phyloP scores from a whole-genome alignment of 2,329 filamentous ascomycete species.

The Hypoxylon sp. region DNA sequence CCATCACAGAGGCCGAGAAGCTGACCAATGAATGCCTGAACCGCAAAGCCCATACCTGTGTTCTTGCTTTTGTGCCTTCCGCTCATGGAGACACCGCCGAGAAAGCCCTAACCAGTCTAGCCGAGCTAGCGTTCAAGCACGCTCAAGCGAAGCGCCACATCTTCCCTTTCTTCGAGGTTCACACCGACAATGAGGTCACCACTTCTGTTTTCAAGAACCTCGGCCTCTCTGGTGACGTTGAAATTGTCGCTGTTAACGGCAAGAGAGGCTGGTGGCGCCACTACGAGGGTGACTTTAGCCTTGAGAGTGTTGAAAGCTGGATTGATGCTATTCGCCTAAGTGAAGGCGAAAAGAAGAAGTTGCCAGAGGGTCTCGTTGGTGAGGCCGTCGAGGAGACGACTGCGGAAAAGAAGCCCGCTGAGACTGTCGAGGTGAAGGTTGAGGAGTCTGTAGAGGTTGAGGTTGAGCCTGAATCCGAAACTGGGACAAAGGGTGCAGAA shows the following conservation, averaged over 20 bases:
- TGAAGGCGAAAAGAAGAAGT: slow-evolving; percentile 83
- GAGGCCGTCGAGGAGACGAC: slow-evolving; percentile 60
- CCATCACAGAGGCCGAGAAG: slow-evolving; percentile 74
- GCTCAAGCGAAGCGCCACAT: slow-evolving; percentile 74
- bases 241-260: slow-evolving; percentile 86
- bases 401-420: slow-evolving; percentile 58
- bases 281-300: slow-evolving; percentile 74
- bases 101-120: slow-evolving; percentile 74
- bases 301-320: slow-evolving; percentile 82
- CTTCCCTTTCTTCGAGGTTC: slow-evolving; percentile 87
- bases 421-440: slow-evolving; percentile 61
- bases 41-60: slow-evolving; percentile 83
- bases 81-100: slow-evolving; percentile 66
- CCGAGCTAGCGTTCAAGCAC: slow-evolving; percentile 84
- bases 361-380: slow-evolving; percentile 73
- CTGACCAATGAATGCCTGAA: slow-evolving; percentile 81
- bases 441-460: slow-evolving; percentile 54
- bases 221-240: slow-evolving; percentile 72
- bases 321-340: slow-evolving; percentile 92
- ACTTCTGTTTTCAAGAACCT: slow-evolving; percentile 72
- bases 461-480: slow-evolving; percentile 50
- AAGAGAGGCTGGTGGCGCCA: slow-evolving; percentile 89
- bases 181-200: slow-evolving; percentile 72
- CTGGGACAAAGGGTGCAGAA: slow-evolving; percentile 54
- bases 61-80: slow-evolving; percentile 79